Conservation (phyloP, 306 rosid genomes). For the Malus fusca region DNA sequence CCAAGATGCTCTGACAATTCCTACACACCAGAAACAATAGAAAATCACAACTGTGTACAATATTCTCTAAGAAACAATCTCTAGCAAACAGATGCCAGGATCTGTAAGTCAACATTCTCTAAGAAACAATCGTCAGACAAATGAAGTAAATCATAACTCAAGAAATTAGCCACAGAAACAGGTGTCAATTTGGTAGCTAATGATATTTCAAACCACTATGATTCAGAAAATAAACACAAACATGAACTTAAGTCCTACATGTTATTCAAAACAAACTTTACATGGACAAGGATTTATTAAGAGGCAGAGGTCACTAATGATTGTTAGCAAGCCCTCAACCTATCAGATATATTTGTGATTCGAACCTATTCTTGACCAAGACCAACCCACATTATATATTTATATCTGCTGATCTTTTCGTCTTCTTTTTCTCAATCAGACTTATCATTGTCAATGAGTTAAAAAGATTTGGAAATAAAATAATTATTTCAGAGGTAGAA, state of each 20-base stretch:
- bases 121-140: background rate
- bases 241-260: background rate
- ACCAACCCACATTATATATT: background rate
- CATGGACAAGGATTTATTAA: background rate
- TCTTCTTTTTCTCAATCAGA: background rate
- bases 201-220: background rate
- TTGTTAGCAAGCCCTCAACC: background rate
- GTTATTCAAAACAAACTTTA: background rate
- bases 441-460: background rate
- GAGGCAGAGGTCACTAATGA: background rate
- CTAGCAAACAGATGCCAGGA: too few relatives aligned
- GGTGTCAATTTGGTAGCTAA: background rate
- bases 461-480: background rate
- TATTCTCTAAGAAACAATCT: too few relatives aligned
- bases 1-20: conserved; percentile 86
- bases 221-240: background rate
- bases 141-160: background rate
- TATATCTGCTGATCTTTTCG: background rate
- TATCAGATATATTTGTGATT: background rate
- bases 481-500: background rate
- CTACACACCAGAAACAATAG: conserved; percentile 39
- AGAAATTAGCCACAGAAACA: background rate
- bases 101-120: background rate
- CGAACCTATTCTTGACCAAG: background rate
- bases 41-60: background rate